Evolutionary conservation across 371 early-diverging fungal species (phyloP), one percentile per base, ranked within the genome.

Genomic region (Hamiltosporidium tvaerminnensis): DNA sequence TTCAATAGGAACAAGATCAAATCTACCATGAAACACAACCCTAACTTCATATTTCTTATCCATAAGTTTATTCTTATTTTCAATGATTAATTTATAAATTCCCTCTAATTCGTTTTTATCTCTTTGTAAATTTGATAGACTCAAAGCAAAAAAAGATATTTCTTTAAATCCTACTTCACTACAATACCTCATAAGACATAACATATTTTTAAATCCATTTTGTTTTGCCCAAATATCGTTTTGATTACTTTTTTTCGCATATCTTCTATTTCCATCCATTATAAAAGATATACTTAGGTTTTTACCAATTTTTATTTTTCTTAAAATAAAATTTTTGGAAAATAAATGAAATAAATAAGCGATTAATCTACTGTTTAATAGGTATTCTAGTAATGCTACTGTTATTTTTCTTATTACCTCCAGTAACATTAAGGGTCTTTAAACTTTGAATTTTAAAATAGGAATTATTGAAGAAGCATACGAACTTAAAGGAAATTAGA

Each of bases 211-310:
- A 2, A 68, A 53, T 30, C 76, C 76, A 23, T 23, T 23, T 23
- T 23, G 23, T 23, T 23, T 23, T 23, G 23, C 23, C 23, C 23
- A 23, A 23, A 23, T 23, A 23, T 23, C 23, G 23, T 23, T 23
- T 23, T 23, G 23, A 23, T 23, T 23, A 23, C 23, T 23, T 53
- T 63, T 70, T 56, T 59, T 64, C n/a, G 53, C 48, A 66, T 65
- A 73, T 54, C 76, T 68, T 62, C 76, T 68, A 53, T 76, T 72
- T 37, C 76, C 76, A 64, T 76, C 76, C 16, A 61, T 55, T 7
- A 76, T 71, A 47, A 76, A 63, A 16, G 70, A 73, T 49, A 49
- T 14, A 44, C 23, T 23, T 23, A 23, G 23, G 23, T 23, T 23
- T 23, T 23, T 23, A 23, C 23, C 23, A 23, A 23, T 23, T 23